Evolutionary conservation across 1,139 yeast genomes (phyloP).

Genomic region (Suhomyces guaymorum): DNA sequence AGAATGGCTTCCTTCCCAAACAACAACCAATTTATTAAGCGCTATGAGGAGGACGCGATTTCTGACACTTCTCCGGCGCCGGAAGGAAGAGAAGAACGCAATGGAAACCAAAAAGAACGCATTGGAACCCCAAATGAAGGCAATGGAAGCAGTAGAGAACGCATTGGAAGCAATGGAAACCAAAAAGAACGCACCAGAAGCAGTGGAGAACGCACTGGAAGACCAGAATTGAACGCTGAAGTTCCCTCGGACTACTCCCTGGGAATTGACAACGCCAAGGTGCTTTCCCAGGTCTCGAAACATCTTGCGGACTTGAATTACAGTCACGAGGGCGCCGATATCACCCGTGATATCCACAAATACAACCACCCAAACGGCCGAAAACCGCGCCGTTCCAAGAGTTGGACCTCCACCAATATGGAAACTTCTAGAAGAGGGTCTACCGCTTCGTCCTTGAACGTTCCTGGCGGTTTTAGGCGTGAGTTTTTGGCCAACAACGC

Average conservation of each 20-base stretch:
- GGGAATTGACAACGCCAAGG: slow-evolving; percentile 28
- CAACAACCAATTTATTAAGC: slow-evolving; percentile 12
- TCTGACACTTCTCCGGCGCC: slow-evolving; percentile 12
- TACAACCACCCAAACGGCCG: slow-evolving; percentile 17
- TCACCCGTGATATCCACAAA: slow-evolving; percentile 24
- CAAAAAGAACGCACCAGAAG: no score
- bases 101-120: no score
- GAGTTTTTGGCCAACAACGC: slow-evolving; percentile 53
- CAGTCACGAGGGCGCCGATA: slow-evolving; percentile 24
- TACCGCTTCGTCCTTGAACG: slow-evolving; percentile 64
- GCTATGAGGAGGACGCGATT: slow-evolving; percentile 11
- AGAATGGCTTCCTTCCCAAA: slow-evolving; percentile 6
- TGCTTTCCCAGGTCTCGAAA: slow-evolving; percentile 28
- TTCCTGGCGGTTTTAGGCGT: slow-evolving; percentile 81
- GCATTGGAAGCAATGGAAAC: no score
- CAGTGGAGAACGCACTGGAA: no score
- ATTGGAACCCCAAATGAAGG: no score
- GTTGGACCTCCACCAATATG: slow-evolving; percentile 26
- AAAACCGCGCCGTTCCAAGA: slow-evolving; percentile 23
- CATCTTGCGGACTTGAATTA: slow-evolving; percentile 28
- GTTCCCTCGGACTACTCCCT: slow-evolving; percentile 24
- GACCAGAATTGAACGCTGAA: no score
- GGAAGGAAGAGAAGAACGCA: slow-evolving; percentile 9
- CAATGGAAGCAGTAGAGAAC: no score
- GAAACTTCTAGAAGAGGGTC: slow-evolving; percentile 52